phyloP scores from a whole-genome alignment of 2,329 filamentous ascomycete genomes.

The Diaporthe australafricana region DNA sequence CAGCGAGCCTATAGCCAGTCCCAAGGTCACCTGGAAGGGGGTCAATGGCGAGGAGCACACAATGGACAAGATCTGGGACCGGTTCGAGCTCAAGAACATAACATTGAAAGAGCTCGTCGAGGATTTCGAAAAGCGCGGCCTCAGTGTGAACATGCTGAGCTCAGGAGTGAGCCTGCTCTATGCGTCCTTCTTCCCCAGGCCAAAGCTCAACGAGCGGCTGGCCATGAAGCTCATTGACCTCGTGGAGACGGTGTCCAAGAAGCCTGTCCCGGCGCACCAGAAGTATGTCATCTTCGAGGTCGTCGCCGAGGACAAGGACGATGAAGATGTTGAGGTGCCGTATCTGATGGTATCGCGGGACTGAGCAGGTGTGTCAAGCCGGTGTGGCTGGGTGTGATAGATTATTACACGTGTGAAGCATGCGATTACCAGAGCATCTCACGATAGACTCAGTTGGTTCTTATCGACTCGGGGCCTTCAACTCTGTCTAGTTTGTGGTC shows the following conservation, averaged over 20 bases:
- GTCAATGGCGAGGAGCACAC: slow-evolving; percentile 78
- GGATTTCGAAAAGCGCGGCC: slow-evolving; percentile 82
- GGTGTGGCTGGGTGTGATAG: not conserved
- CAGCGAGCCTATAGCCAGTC: slow-evolving; percentile 94
- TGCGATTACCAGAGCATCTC: slow-evolving; percentile 1
- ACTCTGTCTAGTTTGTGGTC: not conserved
- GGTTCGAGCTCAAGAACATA: slow-evolving; percentile 90
- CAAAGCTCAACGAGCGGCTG: slow-evolving; percentile 84
- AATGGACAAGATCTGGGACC: slow-evolving; percentile 98
- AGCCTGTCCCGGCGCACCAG: slow-evolving; percentile 89
- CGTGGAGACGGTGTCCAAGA: slow-evolving; percentile 90
- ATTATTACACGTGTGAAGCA: not conserved
- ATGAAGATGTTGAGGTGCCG: slow-evolving; percentile 96
- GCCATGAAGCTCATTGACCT: slow-evolving; percentile 88
- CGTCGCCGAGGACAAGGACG: slow-evolving; percentile 87
- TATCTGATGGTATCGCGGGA: slow-evolving; percentile 86
- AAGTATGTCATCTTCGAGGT: slow-evolving; percentile 98
- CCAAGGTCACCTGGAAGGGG: slow-evolving; percentile 90
- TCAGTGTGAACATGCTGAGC: slow-evolving; percentile 92
- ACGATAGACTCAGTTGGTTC: slow-evolving; percentile 23
- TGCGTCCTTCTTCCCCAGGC: slow-evolving; percentile 87
- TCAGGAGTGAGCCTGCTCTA: slow-evolving; percentile 97
- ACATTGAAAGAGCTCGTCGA: slow-evolving; percentile 87
- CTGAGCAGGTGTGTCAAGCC: not conserved
- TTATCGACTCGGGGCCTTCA: not conserved